Evolutionary conservation across 495 filamentous ascomycete genomes (phyloP), one percentile per base, ranked within the genome.

Genomic region (Melanomma pulvis-pyrius): DNA sequence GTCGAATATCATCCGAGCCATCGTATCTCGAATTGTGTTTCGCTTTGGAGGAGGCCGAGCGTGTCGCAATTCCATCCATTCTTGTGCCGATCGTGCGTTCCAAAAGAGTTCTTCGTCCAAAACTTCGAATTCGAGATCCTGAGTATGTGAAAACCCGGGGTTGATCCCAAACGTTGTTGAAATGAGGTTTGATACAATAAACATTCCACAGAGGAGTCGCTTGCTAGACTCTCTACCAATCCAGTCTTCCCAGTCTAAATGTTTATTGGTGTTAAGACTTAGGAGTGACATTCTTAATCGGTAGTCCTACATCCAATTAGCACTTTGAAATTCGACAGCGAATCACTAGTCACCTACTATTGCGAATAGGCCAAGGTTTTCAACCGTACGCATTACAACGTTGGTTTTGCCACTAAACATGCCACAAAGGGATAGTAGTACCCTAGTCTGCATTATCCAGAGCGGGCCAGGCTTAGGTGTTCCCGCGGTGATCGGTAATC

Each of bases 161-260:
- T 24, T 41, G 8, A 61, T 48, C 1, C 57, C 57, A 34, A 59
- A 67, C 15, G 55, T 67, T 15, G 55, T 55, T 25, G 63, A 60
- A 17, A 67, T 61, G n/a, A 67, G 30, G 48, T 67, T 60, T 47
- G 30, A 47, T 29, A 59, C 48, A 52, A 67, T 67, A 28, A 67
- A 67, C 28, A 67, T 53, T 6, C 55, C 55, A 47, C 63, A 67
- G 1, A 67, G 55, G 5, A 67, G 47, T 7, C 63, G 39, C 32
- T 67, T 67, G 21, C 32, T 32, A 15, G 63, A 67, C 30, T 67
- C 63, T 26, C 46, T 13, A 13, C 26, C 22, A 26, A 60, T 61
- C 63, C 63, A 67, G 28, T 67, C 63, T 41, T 67, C 63, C 63
- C 63, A 67, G 12, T 46, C 32, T 30, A 61, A 21, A 11, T 47